These are phyloP conservation scores for Monotropa hypopitys DNA, from an alignment of 179 eudicot genomes.

Conservation along the genomic window DNA sequence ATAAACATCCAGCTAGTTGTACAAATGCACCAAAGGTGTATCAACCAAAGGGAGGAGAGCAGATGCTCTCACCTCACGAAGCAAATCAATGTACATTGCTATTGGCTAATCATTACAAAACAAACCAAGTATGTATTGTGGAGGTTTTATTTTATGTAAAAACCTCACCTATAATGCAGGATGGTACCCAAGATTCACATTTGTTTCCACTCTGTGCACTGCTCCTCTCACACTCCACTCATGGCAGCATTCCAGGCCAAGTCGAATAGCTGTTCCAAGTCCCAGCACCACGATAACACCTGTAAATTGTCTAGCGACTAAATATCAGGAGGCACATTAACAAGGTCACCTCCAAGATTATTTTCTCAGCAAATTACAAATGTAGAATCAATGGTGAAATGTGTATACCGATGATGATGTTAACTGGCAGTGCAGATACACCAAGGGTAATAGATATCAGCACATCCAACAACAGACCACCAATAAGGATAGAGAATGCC, in stretches of 20 bases:
- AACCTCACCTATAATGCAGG: slow-evolving; percentile 14
- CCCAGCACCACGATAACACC: slow-evolving; percentile 28
- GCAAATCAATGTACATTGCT: background rate
- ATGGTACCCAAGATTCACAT: slow-evolving; percentile 16
- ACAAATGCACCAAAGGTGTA: background rate
- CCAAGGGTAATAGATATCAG: slow-evolving; percentile 27
- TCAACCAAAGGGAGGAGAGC: background rate
- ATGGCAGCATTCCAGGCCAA: slow-evolving; percentile 24
- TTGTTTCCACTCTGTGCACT: slow-evolving; percentile 16
- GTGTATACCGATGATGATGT: slow-evolving; percentile 21
- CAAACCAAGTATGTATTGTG: background rate
- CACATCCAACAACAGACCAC: slow-evolving; percentile 26
- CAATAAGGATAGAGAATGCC: slow-evolving; percentile 27
- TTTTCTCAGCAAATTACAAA: background rate
- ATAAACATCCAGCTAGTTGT: background rate
- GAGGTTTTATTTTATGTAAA: slow-evolving; percentile 4
- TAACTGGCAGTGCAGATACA: slow-evolving; percentile 30
- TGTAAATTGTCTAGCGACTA: background rate
- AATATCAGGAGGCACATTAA: background rate
- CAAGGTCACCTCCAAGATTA: background rate
- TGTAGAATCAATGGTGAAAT: background rate
- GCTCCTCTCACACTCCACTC: slow-evolving; percentile 21
- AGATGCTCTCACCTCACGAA: background rate
- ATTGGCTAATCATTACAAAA: background rate
- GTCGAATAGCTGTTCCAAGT: slow-evolving; percentile 26